Evolutionary conservation across 257 asterid species (phyloP), one percentile per base, ranked within the genome.

Genomic region (Jasminum sambac): DNA sequence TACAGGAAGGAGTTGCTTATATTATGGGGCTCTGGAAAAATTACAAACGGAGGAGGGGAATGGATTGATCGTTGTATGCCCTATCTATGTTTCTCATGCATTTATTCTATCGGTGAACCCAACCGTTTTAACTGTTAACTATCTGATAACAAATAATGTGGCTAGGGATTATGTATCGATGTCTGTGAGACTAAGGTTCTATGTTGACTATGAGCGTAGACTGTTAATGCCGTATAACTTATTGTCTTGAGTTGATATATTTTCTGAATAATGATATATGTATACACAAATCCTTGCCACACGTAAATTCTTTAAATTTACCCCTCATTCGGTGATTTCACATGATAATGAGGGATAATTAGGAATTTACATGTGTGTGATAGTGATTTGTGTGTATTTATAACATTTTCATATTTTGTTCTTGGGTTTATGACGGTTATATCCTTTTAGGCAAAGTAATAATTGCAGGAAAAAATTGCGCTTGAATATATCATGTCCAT

Each of bases 1-100:
- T 94, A 38, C 74, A 77, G 83, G 99, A 94, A 84, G 99, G 96
- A 62, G 93, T 80, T 64, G 62, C 66, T 3, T 72, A 81, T 69
- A 40, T 94, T 64, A 72, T 90, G 77, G 81, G 83, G 74, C 84
- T 81, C 42, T 94, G 90, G 96, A 82, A 52, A 66, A 37, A 55
- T 44, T 23, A 76, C 52, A 74, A 77, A 70, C 78, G 63, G 50
- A 76, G 68, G 75, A 78, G 76, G 71, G 76, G 80, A 52, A 41
- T 74, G 42, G 82, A 84, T 37, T 77, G 82, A 81, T 24, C 39
- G 19, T 11, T 74, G 40, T 64, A 55, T 41, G 24, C 68, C 16
- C 14, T 70, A 50, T 48, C 19, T 61, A 34, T 23, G 48, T 55
- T 43, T 73, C 23, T 50, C 43, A 50, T 6, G 59, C n/a, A 46